These are phyloP conservation scores for Ilex aquifolium DNA, from an alignment of 257 asterid genomes.

Conservation along the genomic window DNA sequence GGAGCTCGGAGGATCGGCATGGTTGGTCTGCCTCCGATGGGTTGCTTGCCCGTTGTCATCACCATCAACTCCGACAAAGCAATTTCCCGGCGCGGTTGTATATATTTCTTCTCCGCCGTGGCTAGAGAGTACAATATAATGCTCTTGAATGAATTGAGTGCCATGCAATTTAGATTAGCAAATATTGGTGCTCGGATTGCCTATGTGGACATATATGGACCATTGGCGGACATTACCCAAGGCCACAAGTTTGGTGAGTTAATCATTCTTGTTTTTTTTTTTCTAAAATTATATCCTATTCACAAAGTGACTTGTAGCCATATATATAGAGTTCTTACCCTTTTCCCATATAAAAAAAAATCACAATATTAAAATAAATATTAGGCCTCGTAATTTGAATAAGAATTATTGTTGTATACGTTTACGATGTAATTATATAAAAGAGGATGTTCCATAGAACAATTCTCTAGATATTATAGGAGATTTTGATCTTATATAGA, in stretches of 20 bases:
- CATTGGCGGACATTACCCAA: constrained; percentile 37
- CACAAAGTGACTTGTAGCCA: no score
- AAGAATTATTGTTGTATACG: no score
- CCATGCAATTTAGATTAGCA: constrained; percentile 11
- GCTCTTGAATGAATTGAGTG: constrained; percentile 34
- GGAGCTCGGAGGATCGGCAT: constrained; percentile 29
- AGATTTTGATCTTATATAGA: no score
- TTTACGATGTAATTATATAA: no score
- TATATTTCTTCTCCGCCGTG: constrained; percentile 22
- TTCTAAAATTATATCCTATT: no score
- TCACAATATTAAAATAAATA: background rate
- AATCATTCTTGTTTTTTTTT: no score
- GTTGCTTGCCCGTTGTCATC: constrained; percentile 65
- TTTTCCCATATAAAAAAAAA: background rate
- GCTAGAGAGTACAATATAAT: constrained; percentile 45
- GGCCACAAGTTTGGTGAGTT: constrained; percentile 41
- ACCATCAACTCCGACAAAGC: constrained; percentile 30
- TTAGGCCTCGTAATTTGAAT: background rate
- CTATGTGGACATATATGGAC: constrained; percentile 38
- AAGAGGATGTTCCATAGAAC: no score
- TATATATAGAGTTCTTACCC: no score
- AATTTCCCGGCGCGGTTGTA: constrained; percentile 34
- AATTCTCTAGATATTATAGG: no score
- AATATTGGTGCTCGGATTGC: constrained; percentile 30
- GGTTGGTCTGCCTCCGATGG: constrained; percentile 69